These are phyloP conservation scores for Neurospora sp. DNA, from an alignment of 495 filamentous ascomycete species.

Conservation along the genomic window DNA sequence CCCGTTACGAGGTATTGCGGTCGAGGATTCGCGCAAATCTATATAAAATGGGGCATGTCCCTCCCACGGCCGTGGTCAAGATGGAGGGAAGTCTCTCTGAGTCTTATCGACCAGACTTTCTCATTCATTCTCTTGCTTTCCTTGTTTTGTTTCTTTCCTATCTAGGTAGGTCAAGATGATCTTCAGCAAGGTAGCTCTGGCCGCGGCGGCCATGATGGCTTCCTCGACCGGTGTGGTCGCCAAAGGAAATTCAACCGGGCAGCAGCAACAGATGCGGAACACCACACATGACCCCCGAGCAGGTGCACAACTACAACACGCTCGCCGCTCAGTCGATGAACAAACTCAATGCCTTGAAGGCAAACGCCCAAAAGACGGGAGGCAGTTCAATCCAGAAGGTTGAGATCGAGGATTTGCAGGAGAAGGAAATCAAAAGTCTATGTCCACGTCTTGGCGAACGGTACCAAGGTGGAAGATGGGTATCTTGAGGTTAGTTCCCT, in stretches of 20 bases:
- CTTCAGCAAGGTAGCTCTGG: neutral
- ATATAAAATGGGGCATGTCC: neutral
- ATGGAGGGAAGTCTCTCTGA: neutral
- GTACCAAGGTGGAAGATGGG: conserved; percentile 1
- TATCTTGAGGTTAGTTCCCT: neutral
- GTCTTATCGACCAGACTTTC: neutral
- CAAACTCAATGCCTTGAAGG: neutral
- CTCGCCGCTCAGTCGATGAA: neutral
- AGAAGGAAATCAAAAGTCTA: neutral
- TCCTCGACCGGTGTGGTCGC: neutral
- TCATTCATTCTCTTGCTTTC: neutral
- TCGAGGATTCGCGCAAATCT: neutral
- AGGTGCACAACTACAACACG: neutral
- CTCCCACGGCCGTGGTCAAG: neutral
- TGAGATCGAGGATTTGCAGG: neutral
- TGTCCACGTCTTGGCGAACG: conserved; percentile 4
- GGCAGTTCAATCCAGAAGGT: neutral
- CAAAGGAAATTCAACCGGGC: neutral
- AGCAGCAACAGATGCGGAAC: neutral
- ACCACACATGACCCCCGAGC: neutral
- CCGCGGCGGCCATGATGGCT: neutral
- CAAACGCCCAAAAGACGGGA: neutral
- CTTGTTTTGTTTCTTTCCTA: neutral
- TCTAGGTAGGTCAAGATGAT: neutral
- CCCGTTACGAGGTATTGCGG: neutral